Evolutionary conservation across 202 grass and related monocot genomes (phyloP).

Genomic region (Musa balbisiana): DNA sequence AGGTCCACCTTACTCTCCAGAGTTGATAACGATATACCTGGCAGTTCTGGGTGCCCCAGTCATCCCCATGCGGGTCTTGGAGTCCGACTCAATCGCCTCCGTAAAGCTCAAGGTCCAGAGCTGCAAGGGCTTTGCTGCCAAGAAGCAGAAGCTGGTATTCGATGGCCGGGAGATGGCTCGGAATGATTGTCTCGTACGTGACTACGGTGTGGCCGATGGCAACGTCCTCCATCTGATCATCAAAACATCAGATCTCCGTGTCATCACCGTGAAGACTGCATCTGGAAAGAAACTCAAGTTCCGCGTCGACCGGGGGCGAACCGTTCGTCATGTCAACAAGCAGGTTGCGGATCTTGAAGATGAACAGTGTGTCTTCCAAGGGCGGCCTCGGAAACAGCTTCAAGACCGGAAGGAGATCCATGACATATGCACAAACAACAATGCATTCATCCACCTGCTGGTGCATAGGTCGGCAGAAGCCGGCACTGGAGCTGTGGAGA

Average conservation of each 20-base stretch:
- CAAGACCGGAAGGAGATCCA: not conserved
- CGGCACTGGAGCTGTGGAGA: not conserved
- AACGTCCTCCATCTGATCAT: slow-evolving; percentile 1
- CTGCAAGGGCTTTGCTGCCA: not conserved
- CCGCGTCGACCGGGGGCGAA: not conserved
- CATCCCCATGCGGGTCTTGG: slow-evolving; percentile 3
- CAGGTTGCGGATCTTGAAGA: not conserved
- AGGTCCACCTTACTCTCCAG: not conserved
- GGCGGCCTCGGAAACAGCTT: not conserved
- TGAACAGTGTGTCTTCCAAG: not conserved
- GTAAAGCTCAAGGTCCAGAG: not conserved
- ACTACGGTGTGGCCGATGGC: not conserved
- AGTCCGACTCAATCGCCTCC: slow-evolving; percentile 1
- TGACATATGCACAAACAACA: not conserved
- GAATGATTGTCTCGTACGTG: not conserved
- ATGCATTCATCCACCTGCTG: slow-evolving; percentile 1
- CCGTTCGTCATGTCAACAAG: not conserved
- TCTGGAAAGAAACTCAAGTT: slow-evolving; percentile 5
- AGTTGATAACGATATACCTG: slow-evolving; percentile 4
- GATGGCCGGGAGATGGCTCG: not conserved
- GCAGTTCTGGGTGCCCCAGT: not conserved
- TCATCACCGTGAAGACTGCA: slow-evolving; percentile 1
- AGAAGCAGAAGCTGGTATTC: slow-evolving; percentile 12
- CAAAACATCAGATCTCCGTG: slow-evolving; percentile 5
- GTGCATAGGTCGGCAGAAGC: not conserved